phyloP scores from a whole-genome alignment of 1,284 basidiomycete species.

The Ustilago trichophora region DNA sequence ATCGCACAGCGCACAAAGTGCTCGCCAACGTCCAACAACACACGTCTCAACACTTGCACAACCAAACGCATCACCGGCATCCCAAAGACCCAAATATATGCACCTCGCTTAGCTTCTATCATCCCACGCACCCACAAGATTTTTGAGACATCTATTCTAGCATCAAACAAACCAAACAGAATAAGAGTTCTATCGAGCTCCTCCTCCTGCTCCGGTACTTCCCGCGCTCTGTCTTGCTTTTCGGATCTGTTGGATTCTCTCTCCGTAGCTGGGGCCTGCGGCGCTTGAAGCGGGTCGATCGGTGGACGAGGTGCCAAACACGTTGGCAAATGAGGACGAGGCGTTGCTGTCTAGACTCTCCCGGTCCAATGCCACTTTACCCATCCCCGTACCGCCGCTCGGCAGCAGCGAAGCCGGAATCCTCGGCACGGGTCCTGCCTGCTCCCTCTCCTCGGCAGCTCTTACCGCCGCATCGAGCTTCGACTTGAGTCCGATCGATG shows the following conservation, averaged over 20 bases:
- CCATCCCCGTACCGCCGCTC: slow-evolving; percentile 1
- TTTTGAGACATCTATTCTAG: not conserved
- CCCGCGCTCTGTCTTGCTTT: slow-evolving; percentile 30
- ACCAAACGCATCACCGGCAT: too few relatives aligned
- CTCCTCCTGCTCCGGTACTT: not conserved
- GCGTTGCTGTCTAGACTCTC: slow-evolving; percentile 30
- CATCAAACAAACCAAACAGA: not conserved
- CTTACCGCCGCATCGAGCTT: slow-evolving; percentile 37
- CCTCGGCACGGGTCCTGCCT: slow-evolving; percentile 8
- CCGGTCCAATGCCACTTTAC: slow-evolving; percentile 3
- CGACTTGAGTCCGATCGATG: slow-evolving; percentile 28
- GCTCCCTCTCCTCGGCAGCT: slow-evolving; percentile 24
- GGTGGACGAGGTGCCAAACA: slow-evolving; percentile 10
- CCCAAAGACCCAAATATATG: too few relatives aligned
- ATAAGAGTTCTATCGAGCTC: not conserved
- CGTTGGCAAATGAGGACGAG: slow-evolving; percentile 9
- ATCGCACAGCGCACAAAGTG: too few relatives aligned
- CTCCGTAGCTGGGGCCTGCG: slow-evolving; percentile 29
- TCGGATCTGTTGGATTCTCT: slow-evolving; percentile 31
- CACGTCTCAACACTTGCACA: too few relatives aligned
- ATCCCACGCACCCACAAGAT: too few relatives aligned
- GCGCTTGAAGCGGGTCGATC: not conserved
- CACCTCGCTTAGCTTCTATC: too few relatives aligned
- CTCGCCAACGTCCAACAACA: too few relatives aligned
- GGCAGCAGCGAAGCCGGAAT: slow-evolving; percentile 33